Base-by-base conservation (phyloP, 164 flowering plant species). In the Buxus sempervirens region DNA sequence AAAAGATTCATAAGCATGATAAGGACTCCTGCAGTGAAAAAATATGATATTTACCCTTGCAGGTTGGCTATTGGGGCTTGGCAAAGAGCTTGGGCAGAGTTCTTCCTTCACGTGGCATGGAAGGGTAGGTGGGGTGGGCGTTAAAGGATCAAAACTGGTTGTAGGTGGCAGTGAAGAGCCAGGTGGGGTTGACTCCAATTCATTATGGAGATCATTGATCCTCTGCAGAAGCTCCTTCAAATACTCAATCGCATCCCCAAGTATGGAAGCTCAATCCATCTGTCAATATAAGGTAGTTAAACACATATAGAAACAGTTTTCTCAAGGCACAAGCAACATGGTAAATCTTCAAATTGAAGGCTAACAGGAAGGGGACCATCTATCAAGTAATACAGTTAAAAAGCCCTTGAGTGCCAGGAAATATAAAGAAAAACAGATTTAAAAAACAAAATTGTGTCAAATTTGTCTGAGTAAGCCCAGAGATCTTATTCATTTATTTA, bases 201-300 rank as follows among this genome's bases (percentile, higher is more conserved):
- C n/a, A n/a, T n/a, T n/a, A n/a, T n/a, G n/a, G n/a, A n/a, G n/a
- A 67, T 84, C 83, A 64, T 76, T 82, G 73, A 83, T 83, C 81
- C 83, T 78, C 49, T 85, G 88, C 68, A 84, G 77, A 60, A 86
- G 90, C 70, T 84, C 89, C 76, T 86, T 85, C 78, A 88, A 72
- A 64, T 88, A 88, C 41, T 88, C 90, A 62, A 86, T 83, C 15
- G 93, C 90, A 79, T 88, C 93, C 61, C 90, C 90, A 23, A 88
- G 88, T 25, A 88, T 88, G 19, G 93, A 88, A 63, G 89, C 93
- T 67, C 90, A 80, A 71, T 88, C 93, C 93, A 88, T 88, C 93
- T 88, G 76, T 27, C 27, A 48, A 49, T 27, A 64, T 0, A 36
- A 55, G 16, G n/a, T 13, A 9, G 54, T 41, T 18, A 32, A 68